A percentile compares a stretch with the other conserved stretches of the same genome.
Evolutionary conservation across 805 yeast genomes (phyloP).

Genomic region (Barnettozyma siamensis): DNA sequence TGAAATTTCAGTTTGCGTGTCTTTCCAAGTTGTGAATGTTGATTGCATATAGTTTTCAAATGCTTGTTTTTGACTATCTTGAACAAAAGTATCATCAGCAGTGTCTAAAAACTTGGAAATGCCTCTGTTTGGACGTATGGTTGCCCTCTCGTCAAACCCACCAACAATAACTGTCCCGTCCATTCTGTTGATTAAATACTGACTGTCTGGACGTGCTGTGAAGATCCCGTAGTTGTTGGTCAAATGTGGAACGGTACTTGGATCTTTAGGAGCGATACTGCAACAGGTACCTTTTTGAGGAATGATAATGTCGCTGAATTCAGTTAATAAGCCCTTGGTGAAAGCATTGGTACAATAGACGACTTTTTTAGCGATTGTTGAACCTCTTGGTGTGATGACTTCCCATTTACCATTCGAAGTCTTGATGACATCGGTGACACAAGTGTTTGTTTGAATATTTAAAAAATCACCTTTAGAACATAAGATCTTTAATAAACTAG

Average conservation of each 20-base stretch:
- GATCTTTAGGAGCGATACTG: slow-evolving; percentile 25
- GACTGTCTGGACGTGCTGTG: slow-evolving; percentile 23
- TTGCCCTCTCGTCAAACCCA: slow-evolving; percentile 18
- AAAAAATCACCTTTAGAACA: slow-evolving; percentile 28
- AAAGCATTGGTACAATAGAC: slow-evolving; percentile 29
- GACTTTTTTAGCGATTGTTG: slow-evolving; percentile 27
- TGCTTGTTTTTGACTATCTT: slow-evolving; percentile 20
- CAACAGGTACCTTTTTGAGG: slow-evolving; percentile 32
- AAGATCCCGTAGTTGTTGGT: slow-evolving; percentile 31
- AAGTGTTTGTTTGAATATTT: slow-evolving; percentile 38
- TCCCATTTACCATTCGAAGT: slow-evolving; percentile 26
- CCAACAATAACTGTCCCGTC: slow-evolving; percentile 37
- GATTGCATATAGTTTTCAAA: slow-evolving; percentile 28
- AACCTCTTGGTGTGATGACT: slow-evolving; percentile 30
- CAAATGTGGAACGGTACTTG: slow-evolving; percentile 27
- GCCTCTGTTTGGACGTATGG: slow-evolving; percentile 8
- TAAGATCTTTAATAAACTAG: slow-evolving; percentile 27
- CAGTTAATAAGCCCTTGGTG: slow-evolving; percentile 30
- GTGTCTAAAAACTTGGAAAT: slow-evolving; percentile 23
- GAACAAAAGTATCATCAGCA: slow-evolving; percentile 32
- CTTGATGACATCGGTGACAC: slow-evolving; percentile 26
- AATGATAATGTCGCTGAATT: slow-evolving; percentile 26
- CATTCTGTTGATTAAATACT: slow-evolving; percentile 33
- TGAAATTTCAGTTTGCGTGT: slow-evolving; percentile 20
- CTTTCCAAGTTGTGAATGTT: slow-evolving; percentile 30